Percentiles rank a stretch among this genome's conserved stretches.
phyloP scores from a whole-genome alignment of 257 asterid species.

The Scutellaria galericulata region DNA sequence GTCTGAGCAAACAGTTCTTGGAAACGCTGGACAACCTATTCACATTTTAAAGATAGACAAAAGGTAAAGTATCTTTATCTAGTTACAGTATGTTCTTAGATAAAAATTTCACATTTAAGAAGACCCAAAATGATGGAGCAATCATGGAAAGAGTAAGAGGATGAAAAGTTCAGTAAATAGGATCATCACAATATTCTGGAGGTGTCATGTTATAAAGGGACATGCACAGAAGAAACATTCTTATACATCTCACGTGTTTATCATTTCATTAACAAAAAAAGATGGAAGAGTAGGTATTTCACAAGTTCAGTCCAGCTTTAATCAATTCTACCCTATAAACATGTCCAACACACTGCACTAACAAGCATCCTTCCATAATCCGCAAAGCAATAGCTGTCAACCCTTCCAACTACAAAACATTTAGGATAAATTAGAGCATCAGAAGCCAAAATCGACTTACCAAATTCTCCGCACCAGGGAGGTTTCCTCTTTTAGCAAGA shows the following conservation, averaged over 20 bases:
- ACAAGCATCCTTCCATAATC: conserved; percentile 27
- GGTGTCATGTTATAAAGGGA: conserved; percentile 22
- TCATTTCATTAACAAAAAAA: conserved; percentile 11
- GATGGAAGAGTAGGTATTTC: not conserved
- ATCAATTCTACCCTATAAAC: conserved; percentile 2
- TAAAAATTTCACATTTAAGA: not conserved
- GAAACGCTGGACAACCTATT: conserved; percentile 96
- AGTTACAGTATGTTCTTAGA: not conserved
- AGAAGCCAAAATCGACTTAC: conserved; percentile 51
- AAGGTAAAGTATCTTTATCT: conserved; percentile 6
- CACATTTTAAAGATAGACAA: conserved; percentile 35
- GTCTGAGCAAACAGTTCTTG: conserved; percentile 99
- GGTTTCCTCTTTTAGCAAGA: conserved; percentile 98
- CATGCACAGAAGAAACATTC: not conserved
- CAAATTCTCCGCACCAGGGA: conserved; percentile 99
- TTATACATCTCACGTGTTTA: not conserved
- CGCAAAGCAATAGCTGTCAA: conserved; percentile 11
- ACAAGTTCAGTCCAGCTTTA: conserved; percentile 9
- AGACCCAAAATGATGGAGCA: not conserved
- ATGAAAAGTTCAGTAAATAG: not conserved
- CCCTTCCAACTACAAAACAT: conserved; percentile 9
- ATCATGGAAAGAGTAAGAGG: not conserved
- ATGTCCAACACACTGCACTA: conserved; percentile 24
- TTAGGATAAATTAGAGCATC: conserved; percentile 20
- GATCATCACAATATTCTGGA: not conserved